Percentiles rank a stretch among this genome's conserved stretches.
Conservation (phyloP, 805 yeast species). For the Pichia pseudocactophila region DNA sequence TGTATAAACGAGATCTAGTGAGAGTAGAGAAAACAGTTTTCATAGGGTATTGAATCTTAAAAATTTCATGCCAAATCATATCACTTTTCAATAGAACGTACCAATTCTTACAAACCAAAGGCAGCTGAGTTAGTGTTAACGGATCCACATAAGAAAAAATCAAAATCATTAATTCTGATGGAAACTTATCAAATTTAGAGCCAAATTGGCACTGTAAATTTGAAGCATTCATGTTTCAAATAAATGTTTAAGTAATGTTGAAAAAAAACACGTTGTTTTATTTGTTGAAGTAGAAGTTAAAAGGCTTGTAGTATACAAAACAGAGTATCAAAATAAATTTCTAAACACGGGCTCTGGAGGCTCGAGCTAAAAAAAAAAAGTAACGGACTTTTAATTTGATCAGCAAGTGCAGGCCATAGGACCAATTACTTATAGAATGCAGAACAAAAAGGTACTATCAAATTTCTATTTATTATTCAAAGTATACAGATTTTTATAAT, state of each 20-base stretch:
- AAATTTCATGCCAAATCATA: slow-evolving; percentile 40
- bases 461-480: background rate
- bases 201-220: background rate
- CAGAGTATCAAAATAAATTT: too few relatives aligned
- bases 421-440: too few relatives aligned
- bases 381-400: too few relatives aligned
- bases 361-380: too few relatives aligned
- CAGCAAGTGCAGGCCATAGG: too few relatives aligned
- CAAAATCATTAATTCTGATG: slow-evolving; percentile 37
- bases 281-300: too few relatives aligned
- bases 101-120: slow-evolving; percentile 44
- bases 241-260: too few relatives aligned
- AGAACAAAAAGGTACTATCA: background rate
- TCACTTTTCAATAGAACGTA: slow-evolving; percentile 34
- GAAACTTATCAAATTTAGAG: slow-evolving; percentile 27
- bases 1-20: slow-evolving; percentile 37
- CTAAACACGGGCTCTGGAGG: too few relatives aligned
- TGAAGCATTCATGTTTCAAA: background rate
- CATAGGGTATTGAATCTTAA: slow-evolving; percentile 31
- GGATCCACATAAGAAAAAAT: slow-evolving; percentile 41
- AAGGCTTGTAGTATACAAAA: too few relatives aligned
- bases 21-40: slow-evolving; percentile 34
- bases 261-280: too few relatives aligned
- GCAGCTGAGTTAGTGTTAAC: slow-evolving; percentile 30
- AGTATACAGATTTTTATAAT: background rate